Base-by-base conservation (phyloP, 345 rosid species). In the Brassica cretica region DNA sequence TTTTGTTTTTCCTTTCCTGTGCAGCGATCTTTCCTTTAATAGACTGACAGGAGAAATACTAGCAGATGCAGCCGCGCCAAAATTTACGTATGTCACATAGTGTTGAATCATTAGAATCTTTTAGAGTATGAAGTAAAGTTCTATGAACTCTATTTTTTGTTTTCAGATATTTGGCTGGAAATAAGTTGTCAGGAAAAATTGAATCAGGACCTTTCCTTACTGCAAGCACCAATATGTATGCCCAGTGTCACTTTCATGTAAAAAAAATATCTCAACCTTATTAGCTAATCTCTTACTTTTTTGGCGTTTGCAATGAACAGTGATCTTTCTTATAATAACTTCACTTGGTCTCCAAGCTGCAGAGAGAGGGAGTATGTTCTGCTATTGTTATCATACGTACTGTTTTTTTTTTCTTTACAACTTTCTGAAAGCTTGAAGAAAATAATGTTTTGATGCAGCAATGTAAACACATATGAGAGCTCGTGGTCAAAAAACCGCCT, bases 1-100 rank as follows among this genome's bases (percentile, higher is more conserved):
- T 15, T 64, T 46, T 46, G 9, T 5, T 41, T 64, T 6, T 24
- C 32, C 14, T 25, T 60, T 46, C 33, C 5, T 21, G 15, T 18
- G 46, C 70, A 81, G 84, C 0, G 84, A 81, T 76, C 73, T 81
- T 71, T 81, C 84, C 25, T 81, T 81, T 67, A 81, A 80, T 71
- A 76, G 53, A 21, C 70, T 80, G 60, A 44, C 69, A 3, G 83
- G 83, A 59, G 80, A 80, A 53, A 39, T 81, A 65, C 84, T 81
- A 33, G 11, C 78, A 46, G 77, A 71, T 53, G 71, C 72, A 15
- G 6, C 5, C 1, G 70, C 77, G 2, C 77, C 81, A 76, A 67
- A 76, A 62, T 72, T 51, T 62, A 76, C 71, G 84, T 81, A 66
- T 41, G 70, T 18, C 0, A 11, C 24, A n/a, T 25, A 10, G 11